phyloP scores from a whole-genome alignment of 2,329 filamentous ascomycete genomes.

The Phoma herbarum region DNA sequence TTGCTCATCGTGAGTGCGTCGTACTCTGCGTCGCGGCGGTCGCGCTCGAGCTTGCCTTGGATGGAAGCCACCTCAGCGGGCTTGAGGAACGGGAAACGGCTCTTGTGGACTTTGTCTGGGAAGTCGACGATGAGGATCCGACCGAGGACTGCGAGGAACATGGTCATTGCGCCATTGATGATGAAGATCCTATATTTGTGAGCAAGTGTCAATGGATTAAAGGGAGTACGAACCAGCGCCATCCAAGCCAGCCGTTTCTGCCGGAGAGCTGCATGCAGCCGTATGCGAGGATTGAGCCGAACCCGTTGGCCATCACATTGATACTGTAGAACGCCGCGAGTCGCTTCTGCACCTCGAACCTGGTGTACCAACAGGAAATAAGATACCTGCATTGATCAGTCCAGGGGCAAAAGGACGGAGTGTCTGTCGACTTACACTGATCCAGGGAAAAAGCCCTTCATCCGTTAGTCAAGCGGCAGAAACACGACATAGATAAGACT shows the following conservation, averaged over 20 bases:
- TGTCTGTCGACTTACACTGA: not conserved
- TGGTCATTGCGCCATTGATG: conserved; percentile 24
- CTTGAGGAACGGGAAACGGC: conserved; percentile 31
- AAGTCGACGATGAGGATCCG: conserved; percentile 43
- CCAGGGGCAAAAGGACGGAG: not conserved
- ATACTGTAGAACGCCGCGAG: conserved; percentile 61
- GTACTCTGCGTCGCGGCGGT: conserved; percentile 28
- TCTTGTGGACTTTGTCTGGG: conserved; percentile 39
- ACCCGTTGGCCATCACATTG: conserved; percentile 61
- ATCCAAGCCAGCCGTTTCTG: conserved; percentile 22
- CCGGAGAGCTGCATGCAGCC: conserved; percentile 41
- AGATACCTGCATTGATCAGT: conserved; percentile 18
- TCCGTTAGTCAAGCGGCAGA: not conserved
- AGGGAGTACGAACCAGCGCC: conserved; percentile 21
- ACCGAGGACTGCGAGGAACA: conserved; percentile 34
- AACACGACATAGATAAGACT: conserved; percentile 1
- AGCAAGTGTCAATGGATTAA: not conserved
- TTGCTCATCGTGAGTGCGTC: conserved; percentile 28
- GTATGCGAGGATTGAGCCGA: conserved; percentile 61
- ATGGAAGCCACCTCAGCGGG: conserved; percentile 25
- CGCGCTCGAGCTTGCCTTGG: conserved; percentile 29
- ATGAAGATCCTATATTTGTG: not conserved
- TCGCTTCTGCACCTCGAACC: conserved; percentile 60
- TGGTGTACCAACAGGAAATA: conserved; percentile 53
- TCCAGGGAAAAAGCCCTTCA: not conserved